phyloP scores from a whole-genome alignment of 148 eudicot species.

The Camellia sinensis region DNA sequence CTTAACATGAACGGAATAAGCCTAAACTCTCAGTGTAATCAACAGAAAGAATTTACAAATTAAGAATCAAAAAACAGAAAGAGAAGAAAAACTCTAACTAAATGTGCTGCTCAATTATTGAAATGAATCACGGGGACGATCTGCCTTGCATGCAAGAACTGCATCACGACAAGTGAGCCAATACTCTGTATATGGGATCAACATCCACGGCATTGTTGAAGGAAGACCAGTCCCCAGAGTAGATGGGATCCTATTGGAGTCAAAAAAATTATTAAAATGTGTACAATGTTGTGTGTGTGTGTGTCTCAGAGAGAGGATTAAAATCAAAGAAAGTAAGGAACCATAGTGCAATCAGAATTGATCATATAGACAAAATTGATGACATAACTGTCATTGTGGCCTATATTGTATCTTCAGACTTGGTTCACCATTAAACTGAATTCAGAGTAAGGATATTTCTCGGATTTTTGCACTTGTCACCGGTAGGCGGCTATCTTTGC shows the following conservation, averaged over 20 bases:
- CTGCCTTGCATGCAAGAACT: constrained; percentile 44
- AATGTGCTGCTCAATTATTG: neutral
- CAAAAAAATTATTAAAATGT: neutral
- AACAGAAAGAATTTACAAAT: constrained; percentile 7
- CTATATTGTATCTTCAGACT: neutral
- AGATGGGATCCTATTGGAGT: constrained; percentile 44
- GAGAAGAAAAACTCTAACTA: neutral
- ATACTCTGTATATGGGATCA: constrained; percentile 64
- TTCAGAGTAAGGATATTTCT: too few species aligned
- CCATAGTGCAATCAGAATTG: neutral
- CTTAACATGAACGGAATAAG: neutral
- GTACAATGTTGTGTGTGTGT: neutral
- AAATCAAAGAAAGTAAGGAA: neutral
- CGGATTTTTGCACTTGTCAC: too few species aligned
- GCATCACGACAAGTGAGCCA: constrained; percentile 78
- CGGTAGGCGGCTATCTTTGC: too few species aligned
- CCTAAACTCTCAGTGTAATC: neutral
- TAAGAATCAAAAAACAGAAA: constrained; percentile 3
- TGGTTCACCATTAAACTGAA: too few species aligned
- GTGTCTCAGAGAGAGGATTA: neutral
- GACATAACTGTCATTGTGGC: constrained; percentile 13
- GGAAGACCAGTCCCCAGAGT: constrained; percentile 41
- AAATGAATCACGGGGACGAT: constrained; percentile 6
- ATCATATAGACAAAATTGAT: constrained; percentile 8
- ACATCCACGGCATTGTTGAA: constrained; percentile 66